Evolutionary conservation across 768 basidiomycete species (phyloP).

Genomic region (Lentinula lateritia): DNA sequence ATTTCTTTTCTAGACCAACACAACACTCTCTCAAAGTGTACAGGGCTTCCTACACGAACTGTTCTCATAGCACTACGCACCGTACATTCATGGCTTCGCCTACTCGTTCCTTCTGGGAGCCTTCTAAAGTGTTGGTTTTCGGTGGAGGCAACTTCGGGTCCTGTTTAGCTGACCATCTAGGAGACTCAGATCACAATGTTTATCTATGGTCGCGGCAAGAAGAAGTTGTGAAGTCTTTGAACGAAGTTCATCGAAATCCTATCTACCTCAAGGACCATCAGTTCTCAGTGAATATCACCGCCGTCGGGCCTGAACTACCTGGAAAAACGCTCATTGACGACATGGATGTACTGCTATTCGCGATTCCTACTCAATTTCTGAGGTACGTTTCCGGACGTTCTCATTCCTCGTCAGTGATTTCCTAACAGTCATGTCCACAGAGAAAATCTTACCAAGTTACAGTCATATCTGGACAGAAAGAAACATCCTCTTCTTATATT

Average conservation of each 20-base stretch:
- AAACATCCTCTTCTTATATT: constrained; percentile 76
- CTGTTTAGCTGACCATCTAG: constrained; percentile 85
- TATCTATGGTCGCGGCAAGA: constrained; percentile 74
- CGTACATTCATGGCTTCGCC: constrained; percentile 6
- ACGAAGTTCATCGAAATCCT: constrained; percentile 63
- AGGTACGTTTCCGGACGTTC: constrained; percentile 38
- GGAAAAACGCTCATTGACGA: constrained; percentile 48
- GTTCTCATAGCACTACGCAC: neutral
- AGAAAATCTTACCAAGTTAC: constrained; percentile 52
- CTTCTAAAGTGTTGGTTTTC: constrained; percentile 57
- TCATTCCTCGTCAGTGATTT: neutral
- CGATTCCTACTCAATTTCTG: constrained; percentile 81
- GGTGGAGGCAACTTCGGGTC: constrained; percentile 87
- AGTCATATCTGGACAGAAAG: constrained; percentile 43
- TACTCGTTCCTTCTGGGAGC: constrained; percentile 10
- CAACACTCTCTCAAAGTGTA: neutral
- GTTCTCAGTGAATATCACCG: constrained; percentile 66
- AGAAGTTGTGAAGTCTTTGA: constrained; percentile 63
- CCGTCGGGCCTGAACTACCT: constrained; percentile 76
- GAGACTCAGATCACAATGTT: constrained; percentile 73
- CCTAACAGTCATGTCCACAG: constrained; percentile 29
- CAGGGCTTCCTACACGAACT: neutral
- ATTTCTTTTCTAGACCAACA: neutral
- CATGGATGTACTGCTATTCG: constrained; percentile 82
- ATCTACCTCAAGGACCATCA: constrained; percentile 68